Evolutionary conservation across 768 basidiomycete species (phyloP).

Genomic region (Neoboletus brunneissimus): DNA sequence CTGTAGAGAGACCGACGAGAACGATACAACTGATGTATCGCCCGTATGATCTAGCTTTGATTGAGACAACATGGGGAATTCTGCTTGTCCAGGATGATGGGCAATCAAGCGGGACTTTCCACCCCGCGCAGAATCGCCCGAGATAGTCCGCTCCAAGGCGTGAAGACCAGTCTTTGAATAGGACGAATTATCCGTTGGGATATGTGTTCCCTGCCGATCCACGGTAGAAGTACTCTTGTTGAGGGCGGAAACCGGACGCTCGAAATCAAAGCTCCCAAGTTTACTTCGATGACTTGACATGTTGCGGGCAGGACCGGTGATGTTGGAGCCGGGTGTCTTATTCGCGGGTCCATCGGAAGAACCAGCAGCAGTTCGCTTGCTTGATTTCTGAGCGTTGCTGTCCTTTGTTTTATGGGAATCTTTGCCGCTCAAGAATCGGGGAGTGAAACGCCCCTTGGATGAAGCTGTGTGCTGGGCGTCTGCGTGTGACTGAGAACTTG

Average conservation of each 20-base stretch:
- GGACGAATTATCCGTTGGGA: conserved; percentile 5
- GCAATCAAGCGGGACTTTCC: conserved; percentile 9
- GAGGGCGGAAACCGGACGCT: conserved; percentile 52
- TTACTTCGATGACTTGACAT: conserved; percentile 46
- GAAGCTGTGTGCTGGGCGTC: not conserved
- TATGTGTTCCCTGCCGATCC: conserved; percentile 13
- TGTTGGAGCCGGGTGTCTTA: conserved; percentile 8
- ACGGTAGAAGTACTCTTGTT: conserved; percentile 31
- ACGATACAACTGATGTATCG: conserved; percentile 31
- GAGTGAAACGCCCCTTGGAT: conserved; percentile 29
- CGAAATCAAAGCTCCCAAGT: conserved; percentile 77
- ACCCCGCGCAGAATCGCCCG: conserved; percentile 25
- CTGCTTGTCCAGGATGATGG: conserved; percentile 15
- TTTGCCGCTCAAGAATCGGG: conserved; percentile 29
- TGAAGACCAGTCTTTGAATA: conserved; percentile 15
- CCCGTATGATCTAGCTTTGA: conserved; percentile 39
- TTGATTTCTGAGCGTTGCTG: conserved; percentile 24
- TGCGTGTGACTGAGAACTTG: conserved; percentile 19
- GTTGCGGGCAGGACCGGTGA: conserved; percentile 24
- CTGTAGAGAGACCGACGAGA: conserved; percentile 35
- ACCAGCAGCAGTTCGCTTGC: conserved; percentile 16
- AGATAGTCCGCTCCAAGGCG: conserved; percentile 25
- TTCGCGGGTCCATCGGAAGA: conserved; percentile 7
- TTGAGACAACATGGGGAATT: conserved; percentile 21
- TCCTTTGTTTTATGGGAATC: conserved; percentile 23